These are phyloP conservation scores for Triangularia setosa DNA, from an alignment of 2,329 filamentous ascomycete species.

Conservation along the genomic window DNA sequence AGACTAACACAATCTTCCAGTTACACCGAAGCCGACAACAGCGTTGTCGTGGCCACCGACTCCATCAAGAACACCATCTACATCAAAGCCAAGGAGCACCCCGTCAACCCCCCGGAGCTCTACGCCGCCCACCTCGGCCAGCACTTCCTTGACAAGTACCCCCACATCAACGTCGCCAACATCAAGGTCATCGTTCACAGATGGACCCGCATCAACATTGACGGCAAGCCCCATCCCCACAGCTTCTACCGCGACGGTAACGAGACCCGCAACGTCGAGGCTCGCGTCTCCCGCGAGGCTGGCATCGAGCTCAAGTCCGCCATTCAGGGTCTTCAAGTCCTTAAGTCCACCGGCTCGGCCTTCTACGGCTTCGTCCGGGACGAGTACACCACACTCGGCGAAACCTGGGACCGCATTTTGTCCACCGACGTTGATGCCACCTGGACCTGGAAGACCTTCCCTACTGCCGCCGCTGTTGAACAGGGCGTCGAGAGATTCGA, in stretches of 20 bases:
- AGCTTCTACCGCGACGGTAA: slow-evolving; percentile 87
- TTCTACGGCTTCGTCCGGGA: slow-evolving; percentile 94
- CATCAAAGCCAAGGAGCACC: slow-evolving; percentile 90
- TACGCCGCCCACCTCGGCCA: slow-evolving; percentile 79
- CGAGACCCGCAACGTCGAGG: slow-evolving; percentile 82
- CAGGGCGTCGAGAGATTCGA: slow-evolving; percentile 66
- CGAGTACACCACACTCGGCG: slow-evolving; percentile 84
- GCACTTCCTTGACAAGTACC: slow-evolving; percentile 85
- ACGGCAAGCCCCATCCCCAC: slow-evolving; percentile 89
- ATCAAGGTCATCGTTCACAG: slow-evolving; percentile 79
- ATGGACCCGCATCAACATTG: slow-evolving; percentile 85
- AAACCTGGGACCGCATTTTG: slow-evolving; percentile 92
- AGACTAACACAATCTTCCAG: slow-evolving; percentile 39
- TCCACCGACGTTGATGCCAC: slow-evolving; percentile 85
- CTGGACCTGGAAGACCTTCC: slow-evolving; percentile 81
- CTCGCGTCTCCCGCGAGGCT: slow-evolving; percentile 59
- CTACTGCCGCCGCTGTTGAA: slow-evolving; percentile 63
- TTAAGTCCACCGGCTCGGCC: slow-evolving; percentile 94
- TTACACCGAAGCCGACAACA: slow-evolving; percentile 93
- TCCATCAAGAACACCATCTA: slow-evolving; percentile 98
- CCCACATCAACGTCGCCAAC: slow-evolving; percentile 82
- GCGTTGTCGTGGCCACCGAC: slow-evolving; percentile 91
- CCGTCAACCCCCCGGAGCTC: slow-evolving; percentile 87
- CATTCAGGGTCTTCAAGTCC: slow-evolving; percentile 77
- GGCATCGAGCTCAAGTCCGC: slow-evolving; percentile 74